Base-by-base conservation (phyloP, 768 basidiomycete species). In the Hirschioporus abietinus region DNA sequence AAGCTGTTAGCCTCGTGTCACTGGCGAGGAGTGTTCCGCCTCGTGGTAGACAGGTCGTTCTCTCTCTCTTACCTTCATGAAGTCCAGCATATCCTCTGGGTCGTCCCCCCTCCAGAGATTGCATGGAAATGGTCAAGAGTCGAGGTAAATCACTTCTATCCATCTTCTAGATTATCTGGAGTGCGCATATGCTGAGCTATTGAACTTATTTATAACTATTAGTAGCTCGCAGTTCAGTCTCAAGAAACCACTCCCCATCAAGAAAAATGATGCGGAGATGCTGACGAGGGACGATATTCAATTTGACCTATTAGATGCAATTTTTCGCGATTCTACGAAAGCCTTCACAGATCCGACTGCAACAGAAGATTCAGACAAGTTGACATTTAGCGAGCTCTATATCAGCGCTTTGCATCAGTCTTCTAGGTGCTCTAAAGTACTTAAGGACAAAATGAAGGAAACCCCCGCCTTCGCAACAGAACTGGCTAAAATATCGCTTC, bases 361-460 rank as follows among this genome's bases (percentile, higher is more conserved):
- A 81, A 58, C 68, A 72, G 64, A 66, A 68, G 23, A 71, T 67
- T 66, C 71, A 25, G 74, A 72, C 63, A 76, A 73, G 65, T 74
- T 81, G 66, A 81, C 81, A 26, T 84, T 85, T 69, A 76, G 79
- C 62, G 82, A 84, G 70, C 75, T 84, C 27, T 85, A 82, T 72
- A 77, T 82, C 65, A 81, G 82, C 64, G 76, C 80, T 26, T 71
- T 83, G 59, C 73, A 81, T 24, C 82, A 83, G 67, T 90, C 89
- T 0, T 79, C 85, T 9, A 89, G 89, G 71, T 86, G 87, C 34
- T 89, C 91, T 12, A 88, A 86, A 73, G 84, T 84, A 9, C 81
- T 91, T 64, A 88, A 87, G 69, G 88, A 89, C 74, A 91, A 89
- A 74, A 86, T 93, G 78, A 72, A 76, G n/a, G 86, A 88, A 36